A percentile compares a stretch with the other conserved stretches of the same genome.
These are phyloP conservation scores for Sedum album DNA, from an alignment of 164 flowering plant genomes.

Conservation along the genomic window DNA sequence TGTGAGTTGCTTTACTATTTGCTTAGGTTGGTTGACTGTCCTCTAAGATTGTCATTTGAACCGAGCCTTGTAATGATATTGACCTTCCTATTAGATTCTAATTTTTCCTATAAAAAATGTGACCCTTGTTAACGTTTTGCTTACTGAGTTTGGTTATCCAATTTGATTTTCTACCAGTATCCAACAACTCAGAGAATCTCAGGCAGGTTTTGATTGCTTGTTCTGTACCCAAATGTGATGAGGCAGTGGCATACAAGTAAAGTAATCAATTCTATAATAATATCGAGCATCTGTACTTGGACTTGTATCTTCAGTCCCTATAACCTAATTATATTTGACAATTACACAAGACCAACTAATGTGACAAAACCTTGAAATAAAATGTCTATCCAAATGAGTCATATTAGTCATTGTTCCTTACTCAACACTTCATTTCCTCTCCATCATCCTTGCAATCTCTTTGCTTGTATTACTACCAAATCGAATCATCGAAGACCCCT, in stretches of 20 bases:
- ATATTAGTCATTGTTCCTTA: background rate
- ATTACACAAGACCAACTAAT: slow-evolving; percentile 12
- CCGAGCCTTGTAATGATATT: slow-evolving; percentile 1
- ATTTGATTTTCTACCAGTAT: background rate
- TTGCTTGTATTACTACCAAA: slow-evolving; percentile 38
- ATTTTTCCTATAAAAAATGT: background rate
- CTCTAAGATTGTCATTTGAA: background rate
- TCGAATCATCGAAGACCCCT: slow-evolving; percentile 43
- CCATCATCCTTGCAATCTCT: slow-evolving; percentile 15
- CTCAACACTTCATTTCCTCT: slow-evolving; percentile 11
- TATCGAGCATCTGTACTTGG: background rate
- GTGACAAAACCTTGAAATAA: background rate
- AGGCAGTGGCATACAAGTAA: background rate
- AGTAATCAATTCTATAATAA: background rate
- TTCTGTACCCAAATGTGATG: background rate
- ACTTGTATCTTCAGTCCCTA: background rate
- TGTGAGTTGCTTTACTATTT: background rate
- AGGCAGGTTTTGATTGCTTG: background rate
- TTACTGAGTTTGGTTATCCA: background rate
- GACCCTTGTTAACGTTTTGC: background rate
- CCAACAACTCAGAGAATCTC: background rate
- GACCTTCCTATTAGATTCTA: background rate
- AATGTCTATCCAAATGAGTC: background rate
- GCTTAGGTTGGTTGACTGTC: too few relatives aligned
- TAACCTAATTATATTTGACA: slow-evolving; percentile 11